Evolutionary conservation across 768 basidiomycete genomes (phyloP).

Genomic region (Suillus clintonianus): DNA sequence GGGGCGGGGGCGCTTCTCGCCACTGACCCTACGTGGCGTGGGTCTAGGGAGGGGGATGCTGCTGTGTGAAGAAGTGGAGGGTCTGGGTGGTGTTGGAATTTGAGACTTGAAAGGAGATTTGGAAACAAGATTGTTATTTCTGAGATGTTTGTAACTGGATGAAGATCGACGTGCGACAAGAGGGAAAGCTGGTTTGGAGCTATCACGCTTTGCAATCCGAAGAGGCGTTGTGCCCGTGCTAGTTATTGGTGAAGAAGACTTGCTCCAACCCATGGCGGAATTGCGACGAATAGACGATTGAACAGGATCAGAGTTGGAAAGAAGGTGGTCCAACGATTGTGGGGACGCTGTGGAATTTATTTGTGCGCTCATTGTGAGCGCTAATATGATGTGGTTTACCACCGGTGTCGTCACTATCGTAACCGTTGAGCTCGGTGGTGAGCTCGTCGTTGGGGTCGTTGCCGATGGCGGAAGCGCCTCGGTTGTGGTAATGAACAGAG

Average conservation of each 20-base stretch:
- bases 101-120: constrained; percentile 85
- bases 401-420: constrained; percentile 18
- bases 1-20: constrained; percentile 77
- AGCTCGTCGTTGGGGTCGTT: constrained; percentile 9
- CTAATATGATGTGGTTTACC: constrained; percentile 12
- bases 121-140: constrained; percentile 76
- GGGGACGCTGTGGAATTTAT: constrained; percentile 34
- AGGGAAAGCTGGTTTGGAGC: constrained; percentile 39
- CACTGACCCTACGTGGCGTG: constrained; percentile 57
- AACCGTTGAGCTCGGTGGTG: constrained; percentile 13
- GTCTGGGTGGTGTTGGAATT: constrained; percentile 47
- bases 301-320: constrained; percentile 63
- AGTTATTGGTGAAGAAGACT: constrained; percentile 37
- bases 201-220: constrained; percentile 53
- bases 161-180: constrained; percentile 71
- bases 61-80: constrained; percentile 15
- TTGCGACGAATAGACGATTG: constrained; percentile 64
- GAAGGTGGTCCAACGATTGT: constrained; percentile 54
- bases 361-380: constrained; percentile 30
- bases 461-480: constrained; percentile 9
- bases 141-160: constrained; percentile 78
- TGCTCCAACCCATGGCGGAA: constrained; percentile 50
- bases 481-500: constrained; percentile 8
- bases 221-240: constrained; percentile 55
- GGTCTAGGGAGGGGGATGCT: constrained; percentile 13